Base-by-base conservation (phyloP, 2,329 filamentous ascomycete species). In the Cercospora zeina region DNA sequence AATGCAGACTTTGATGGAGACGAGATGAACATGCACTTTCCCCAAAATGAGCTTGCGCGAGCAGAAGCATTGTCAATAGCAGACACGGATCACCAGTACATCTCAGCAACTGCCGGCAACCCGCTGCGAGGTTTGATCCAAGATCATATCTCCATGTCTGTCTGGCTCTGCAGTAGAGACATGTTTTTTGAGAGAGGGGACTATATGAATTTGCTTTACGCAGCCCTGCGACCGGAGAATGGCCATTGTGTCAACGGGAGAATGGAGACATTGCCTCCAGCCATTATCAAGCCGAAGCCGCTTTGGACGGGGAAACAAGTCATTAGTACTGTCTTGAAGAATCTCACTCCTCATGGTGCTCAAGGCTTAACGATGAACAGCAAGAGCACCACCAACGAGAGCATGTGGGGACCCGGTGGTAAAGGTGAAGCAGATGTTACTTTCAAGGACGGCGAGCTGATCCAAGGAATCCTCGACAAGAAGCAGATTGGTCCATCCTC, bases 11-110 rank as follows among this genome's bases (percentile, higher is more conserved):
- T 99, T 73, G 96, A 99, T 73, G 95, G 95, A 76, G 95, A 99
- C 74, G 95, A 99, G 77, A 99, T 99, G 95, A 99, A 99, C 76
- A 96, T 99, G 93, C 95, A 99, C 78, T 97, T 99, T 73, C 95
- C 95, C 1, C 95, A 99, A 71, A 97, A 96, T 69, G 96, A 97
- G 74, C 83, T 97, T 67, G 95, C 95, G 14, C 85, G 95, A 69
- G 90, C 93, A 1, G 95, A 99, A 78, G 95, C 95, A 1, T 84
- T 96, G 68, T 90, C 92, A 69, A 88, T 99, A 71, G 95, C 95
- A 37, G 93, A 97, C 74, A 97, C 95, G 2, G 93, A 99, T 74
- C 93, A 97, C 73, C 95, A 99, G 72, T 99, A 99, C 74, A 84
- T 99, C 36, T 96, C 93, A 34, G 91, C 89, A 19, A 99, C 95